These are phyloP conservation scores for Glonium stellatum DNA, from an alignment of 495 filamentous ascomycete genomes.

Conservation along the genomic window DNA sequence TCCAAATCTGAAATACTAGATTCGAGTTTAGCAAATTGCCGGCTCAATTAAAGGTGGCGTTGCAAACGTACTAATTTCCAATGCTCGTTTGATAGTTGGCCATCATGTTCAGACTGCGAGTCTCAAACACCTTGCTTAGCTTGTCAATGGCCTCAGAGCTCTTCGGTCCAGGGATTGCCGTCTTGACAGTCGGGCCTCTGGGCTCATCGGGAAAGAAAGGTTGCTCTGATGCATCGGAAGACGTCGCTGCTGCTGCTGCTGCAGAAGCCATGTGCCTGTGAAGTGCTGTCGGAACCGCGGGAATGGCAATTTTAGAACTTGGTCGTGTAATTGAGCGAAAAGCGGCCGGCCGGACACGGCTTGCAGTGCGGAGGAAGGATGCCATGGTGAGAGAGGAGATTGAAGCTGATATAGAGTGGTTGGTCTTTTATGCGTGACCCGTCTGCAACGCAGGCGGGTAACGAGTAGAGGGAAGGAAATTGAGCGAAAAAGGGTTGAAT, in stretches of 20 bases:
- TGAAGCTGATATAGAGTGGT: not conserved
- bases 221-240: constrained; percentile 19
- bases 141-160: constrained; percentile 62
- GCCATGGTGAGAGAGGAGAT: constrained; percentile 9
- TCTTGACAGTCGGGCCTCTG: constrained; percentile 62
- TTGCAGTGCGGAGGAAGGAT: constrained; percentile 17
- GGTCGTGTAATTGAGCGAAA: constrained; percentile 15
- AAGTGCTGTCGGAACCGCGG: constrained; percentile 3
- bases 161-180: constrained; percentile 76
- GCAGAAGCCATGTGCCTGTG: constrained; percentile 19
- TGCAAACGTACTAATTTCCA: constrained; percentile 52
- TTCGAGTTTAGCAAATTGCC: not conserved
- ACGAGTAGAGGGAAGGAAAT: not conserved
- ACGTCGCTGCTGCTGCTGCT: constrained; percentile 10
- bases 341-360: constrained; percentile 7
- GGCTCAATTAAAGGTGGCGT: not conserved
- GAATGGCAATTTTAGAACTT: constrained; percentile 1
- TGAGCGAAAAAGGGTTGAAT: not conserved
- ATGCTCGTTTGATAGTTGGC: constrained; percentile 66
- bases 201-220: constrained; percentile 57
- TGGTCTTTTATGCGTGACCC: not conserved
- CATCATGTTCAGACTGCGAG: constrained; percentile 87
- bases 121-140: constrained; percentile 85
- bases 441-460: not conserved
- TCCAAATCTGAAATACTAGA: constrained; percentile 80